Evolutionary conservation across 768 basidiomycete species (phyloP), one percentile per base, ranked within the genome.

Genomic region (Suillus placidus): DNA sequence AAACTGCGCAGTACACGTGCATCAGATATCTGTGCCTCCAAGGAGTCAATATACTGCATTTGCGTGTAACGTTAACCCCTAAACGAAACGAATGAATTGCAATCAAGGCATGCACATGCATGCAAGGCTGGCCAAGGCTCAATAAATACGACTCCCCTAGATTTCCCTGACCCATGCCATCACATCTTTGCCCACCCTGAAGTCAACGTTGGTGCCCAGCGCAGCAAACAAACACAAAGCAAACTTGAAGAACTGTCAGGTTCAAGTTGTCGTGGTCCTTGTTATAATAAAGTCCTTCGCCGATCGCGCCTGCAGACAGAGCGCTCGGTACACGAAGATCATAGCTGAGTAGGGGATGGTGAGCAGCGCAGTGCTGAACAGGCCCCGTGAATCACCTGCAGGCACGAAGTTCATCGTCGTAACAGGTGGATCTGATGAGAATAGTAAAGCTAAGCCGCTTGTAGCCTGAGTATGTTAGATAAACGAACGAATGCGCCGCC

Each of bases 331-430:
- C 32, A 91, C 82, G 74, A 94, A 96, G 61, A 94, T 88, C 61
- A 84, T 82, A 9, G 89, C 91, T 9, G 93, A 86, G 79, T 98
- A 99, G 35, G 89, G 87, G 70, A 98, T 93, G 10, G 95, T 86
- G 56, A 94, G 77, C 20, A 98, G 84, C 16, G 97, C 87, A 23
- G 47, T 2, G 12, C 45, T 23, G 47, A 23, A n/a, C 23, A 49
- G 45, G n/a, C n/a, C 45, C 10, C 9, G 45, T 10, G 45, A n/a
- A n/a, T 10, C n/a, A n/a, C n/a, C 45, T 47, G n/a, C 6, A 42
- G 42, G 42, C 14, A 42, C 42, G 16, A 16, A 42, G 14, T 42
- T 42, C 16, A n/a, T n/a, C 45, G 10, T 4, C 20, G 10, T 5
- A n/a, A n/a, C 10, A 43, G 18, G 18, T 43, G 43, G n/a, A n/a